Base-by-base conservation (phyloP, 176 grass and related monocot species). In the Triticum turgidum region DNA sequence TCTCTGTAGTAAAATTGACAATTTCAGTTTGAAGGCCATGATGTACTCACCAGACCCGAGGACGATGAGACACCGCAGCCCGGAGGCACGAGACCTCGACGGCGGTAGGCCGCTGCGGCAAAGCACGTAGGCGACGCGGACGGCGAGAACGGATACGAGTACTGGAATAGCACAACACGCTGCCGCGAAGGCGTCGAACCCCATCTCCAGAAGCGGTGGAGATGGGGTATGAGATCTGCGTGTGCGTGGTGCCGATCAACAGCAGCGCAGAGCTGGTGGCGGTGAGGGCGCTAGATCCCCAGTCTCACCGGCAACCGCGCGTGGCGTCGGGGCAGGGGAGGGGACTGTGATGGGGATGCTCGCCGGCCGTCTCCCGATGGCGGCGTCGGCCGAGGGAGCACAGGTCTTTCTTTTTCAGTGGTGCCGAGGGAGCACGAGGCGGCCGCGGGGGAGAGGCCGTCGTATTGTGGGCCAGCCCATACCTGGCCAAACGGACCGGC, bases 11-110 rank as follows among this genome's bases (percentile, higher is more conserved):
- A 83, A 9, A 70, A 77, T 32, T 21, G 59, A 51, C 39, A 1
- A 74, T 76, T 76, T 49, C 24, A 27, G 37, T 79, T 45, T 61
- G n/a, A 78, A 44, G 27, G 54, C 5, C 20, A 90, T 62, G 54
- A 39, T 1, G 65, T 33, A 84, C 86, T 78, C 77, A 95, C 93
- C 88, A 11, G 93, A 92, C 7, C 90, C 90, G 18, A 95, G 93
- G 52, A 92, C 63, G 79, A 92, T 73, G 79, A 95, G 85, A 61
- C 81, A 90, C 69, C 85, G 88, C 80, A 92, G 20, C 39, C 47
- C 52, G 11, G 73, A 59, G 6, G 52, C 12, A n/a, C 4, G 13
- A 32, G 90, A 47, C 69, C 35, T 76, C 32, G 80, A 73, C 42
- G 30, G 61, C 27, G 85, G 88, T 13, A 52, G 84, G 76, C 93